A percentile compares a stretch with the other conserved stretches of the same genome.
These are phyloP conservation scores for Aspergillus chevalieri DNA, from an alignment of 2,329 filamentous ascomycete genomes.

Conservation along the genomic window DNA sequence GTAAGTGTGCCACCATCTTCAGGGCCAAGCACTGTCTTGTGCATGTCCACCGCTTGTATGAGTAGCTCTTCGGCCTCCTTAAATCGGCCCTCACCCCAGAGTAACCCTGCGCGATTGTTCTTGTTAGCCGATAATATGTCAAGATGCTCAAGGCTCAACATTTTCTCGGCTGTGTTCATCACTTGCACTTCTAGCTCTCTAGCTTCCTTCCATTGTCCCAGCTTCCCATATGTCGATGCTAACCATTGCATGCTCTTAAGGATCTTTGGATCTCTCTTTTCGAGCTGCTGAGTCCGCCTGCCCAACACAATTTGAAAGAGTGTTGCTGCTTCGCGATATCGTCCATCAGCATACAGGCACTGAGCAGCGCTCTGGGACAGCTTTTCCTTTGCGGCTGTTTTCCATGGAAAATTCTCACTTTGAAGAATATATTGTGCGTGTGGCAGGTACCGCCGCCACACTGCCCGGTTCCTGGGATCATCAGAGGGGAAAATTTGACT, in stretches of 20 bases:
- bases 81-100: not conserved
- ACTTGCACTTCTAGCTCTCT: no score
- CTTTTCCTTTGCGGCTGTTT: not conserved
- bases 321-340: conserved; percentile 1
- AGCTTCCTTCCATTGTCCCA: no score
- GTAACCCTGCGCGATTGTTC: no score
- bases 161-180: no score
- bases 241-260: no score
- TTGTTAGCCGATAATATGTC: no score
- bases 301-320: not conserved
- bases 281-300: not conserved
- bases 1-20: not conserved
- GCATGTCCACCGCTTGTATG: conserved; percentile 1
- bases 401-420: not conserved
- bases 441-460: conserved; percentile 11
- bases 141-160: no score
- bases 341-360: conserved; percentile 3
- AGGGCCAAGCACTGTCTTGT: not conserved
- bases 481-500: conserved; percentile 5
- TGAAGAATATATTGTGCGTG: conserved; percentile 5
- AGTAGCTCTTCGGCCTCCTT: conserved; percentile 6
- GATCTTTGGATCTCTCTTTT: no score
- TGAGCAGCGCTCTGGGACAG: not conserved
- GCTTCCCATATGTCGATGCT: no score
- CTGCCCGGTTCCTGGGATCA: conserved; percentile 3